Evolutionary conservation across 306 rosid species (phyloP).

Genomic region (Glycyrrhiza uralensis): DNA sequence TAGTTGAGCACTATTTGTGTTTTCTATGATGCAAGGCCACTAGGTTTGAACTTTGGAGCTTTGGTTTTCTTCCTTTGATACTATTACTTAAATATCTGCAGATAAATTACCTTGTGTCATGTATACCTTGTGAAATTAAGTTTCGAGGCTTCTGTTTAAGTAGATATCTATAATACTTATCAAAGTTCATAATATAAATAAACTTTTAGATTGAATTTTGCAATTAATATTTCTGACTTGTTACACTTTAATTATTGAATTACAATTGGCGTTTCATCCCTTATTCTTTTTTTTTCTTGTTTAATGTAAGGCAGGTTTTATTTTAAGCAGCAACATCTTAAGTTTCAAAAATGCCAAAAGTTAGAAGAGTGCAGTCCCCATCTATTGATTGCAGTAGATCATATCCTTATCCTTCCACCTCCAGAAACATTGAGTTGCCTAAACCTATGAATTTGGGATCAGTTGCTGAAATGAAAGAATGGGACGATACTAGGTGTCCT

Average conservation of each 20-base stretch:
- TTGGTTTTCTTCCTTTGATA: background rate
- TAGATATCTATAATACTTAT: background rate
- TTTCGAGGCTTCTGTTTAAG: background rate
- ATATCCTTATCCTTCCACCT: conserved; percentile 48
- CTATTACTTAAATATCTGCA: background rate
- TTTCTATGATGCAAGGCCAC: background rate
- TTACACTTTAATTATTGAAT: background rate
- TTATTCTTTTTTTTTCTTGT: background rate
- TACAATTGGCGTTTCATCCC: background rate
- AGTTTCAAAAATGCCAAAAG: conserved; percentile 59
- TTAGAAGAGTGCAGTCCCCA: conserved; percentile 52
- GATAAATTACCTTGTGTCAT: background rate
- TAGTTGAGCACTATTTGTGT: background rate
- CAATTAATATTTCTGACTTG: background rate
- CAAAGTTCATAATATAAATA: background rate
- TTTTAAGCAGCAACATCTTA: conserved; percentile 27
- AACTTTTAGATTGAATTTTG: background rate
- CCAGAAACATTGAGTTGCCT: conserved; percentile 32
- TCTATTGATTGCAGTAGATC: conserved; percentile 41
- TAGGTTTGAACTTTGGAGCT: background rate
- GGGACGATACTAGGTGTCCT: conserved; percentile 75
- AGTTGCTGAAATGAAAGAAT: conserved; percentile 48
- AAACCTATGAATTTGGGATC: conserved; percentile 40
- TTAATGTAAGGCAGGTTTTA: conserved; percentile 13
- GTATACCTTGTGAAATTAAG: background rate